phyloP scores from a whole-genome alignment of 2,329 filamentous ascomycete genomes.

The Aspergillus pseudoglaucus region DNA sequence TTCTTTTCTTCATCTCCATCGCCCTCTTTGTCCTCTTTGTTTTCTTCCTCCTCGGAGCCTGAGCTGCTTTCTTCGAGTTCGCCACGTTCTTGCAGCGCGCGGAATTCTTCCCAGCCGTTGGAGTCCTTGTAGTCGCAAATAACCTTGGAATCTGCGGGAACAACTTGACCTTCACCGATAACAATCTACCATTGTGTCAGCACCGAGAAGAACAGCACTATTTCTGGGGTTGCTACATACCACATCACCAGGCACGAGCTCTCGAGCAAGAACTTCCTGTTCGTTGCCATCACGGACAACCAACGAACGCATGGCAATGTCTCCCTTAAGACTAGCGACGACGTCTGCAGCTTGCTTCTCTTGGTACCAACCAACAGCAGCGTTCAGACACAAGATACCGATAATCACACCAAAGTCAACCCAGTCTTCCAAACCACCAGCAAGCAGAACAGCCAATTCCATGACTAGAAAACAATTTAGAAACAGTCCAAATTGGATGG shows the following conservation, averaged over 20 bases:
- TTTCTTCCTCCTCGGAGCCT: slow-evolving; percentile 47
- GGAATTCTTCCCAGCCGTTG: slow-evolving; percentile 61
- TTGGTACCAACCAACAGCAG: slow-evolving; percentile 72
- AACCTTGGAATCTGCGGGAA: slow-evolving; percentile 62
- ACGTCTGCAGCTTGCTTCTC: slow-evolving; percentile 76
- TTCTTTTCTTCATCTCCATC: slow-evolving; percentile 7
- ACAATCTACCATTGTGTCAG: slow-evolving; percentile 47
- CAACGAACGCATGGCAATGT: slow-evolving; percentile 67
- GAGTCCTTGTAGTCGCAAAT: slow-evolving; percentile 66
- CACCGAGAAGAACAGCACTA: not conserved
- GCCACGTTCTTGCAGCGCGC: slow-evolving; percentile 57
- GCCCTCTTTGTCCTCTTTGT: slow-evolving; percentile 10
- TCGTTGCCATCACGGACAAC: slow-evolving; percentile 62
- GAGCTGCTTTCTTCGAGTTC: slow-evolving; percentile 47
- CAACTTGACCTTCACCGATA: slow-evolving; percentile 64
- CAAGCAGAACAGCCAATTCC: slow-evolving; percentile 68
- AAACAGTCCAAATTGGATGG: not conserved
- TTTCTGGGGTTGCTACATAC: slow-evolving; percentile 40
- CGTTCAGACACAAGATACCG: slow-evolving; percentile 68
- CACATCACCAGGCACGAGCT: slow-evolving; percentile 71
- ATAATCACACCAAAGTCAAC: slow-evolving; percentile 73
- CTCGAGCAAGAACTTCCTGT: slow-evolving; percentile 61
- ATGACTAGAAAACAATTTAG: slow-evolving; percentile 45
- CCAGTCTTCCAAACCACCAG: slow-evolving; percentile 68
- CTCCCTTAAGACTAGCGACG: slow-evolving; percentile 67